Evolutionary conservation across 179 eudicot genomes (phyloP).

Genomic region (Carnegiea gigantea): DNA sequence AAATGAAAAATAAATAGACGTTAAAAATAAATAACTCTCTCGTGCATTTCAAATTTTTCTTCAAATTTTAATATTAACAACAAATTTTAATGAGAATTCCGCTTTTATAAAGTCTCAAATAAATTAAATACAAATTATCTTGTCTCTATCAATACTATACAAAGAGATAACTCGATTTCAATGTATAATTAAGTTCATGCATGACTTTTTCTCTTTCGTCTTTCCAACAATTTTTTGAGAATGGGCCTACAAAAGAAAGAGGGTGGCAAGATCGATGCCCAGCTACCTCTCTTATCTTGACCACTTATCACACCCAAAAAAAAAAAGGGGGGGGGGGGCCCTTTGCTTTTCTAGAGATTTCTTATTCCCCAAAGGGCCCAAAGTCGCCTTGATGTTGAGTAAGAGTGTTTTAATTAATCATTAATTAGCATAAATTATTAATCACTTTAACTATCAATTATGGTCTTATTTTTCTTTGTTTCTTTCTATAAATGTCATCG

Average conservation of each 20-base stretch:
- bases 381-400: conserved; percentile 3
- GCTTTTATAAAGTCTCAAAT: too few relatives aligned
- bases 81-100: too few relatives aligned
- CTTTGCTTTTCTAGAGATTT: not conserved
- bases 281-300: not conserved
- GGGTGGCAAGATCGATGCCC: not conserved
- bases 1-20: too few relatives aligned
- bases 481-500: not conserved
- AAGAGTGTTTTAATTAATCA: not conserved
- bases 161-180: too few relatives aligned
- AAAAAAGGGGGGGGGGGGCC: not conserved
- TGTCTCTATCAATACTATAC: too few relatives aligned
- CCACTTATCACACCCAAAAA: not conserved
- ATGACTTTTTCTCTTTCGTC: not conserved
- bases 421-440: not conserved
- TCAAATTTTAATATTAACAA: too few relatives aligned
- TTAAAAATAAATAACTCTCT: too few relatives aligned
- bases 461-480: not conserved
- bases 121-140: too few relatives aligned
- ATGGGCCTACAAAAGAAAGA: not conserved
- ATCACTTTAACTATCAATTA: not conserved
- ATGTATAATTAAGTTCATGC: too few relatives aligned
- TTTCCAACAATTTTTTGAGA: not conserved
- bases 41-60: too few relatives aligned
- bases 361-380: not conserved